phyloP scores from a whole-genome alignment of 257 asterid species.

The Nicotiana attenuata region DNA sequence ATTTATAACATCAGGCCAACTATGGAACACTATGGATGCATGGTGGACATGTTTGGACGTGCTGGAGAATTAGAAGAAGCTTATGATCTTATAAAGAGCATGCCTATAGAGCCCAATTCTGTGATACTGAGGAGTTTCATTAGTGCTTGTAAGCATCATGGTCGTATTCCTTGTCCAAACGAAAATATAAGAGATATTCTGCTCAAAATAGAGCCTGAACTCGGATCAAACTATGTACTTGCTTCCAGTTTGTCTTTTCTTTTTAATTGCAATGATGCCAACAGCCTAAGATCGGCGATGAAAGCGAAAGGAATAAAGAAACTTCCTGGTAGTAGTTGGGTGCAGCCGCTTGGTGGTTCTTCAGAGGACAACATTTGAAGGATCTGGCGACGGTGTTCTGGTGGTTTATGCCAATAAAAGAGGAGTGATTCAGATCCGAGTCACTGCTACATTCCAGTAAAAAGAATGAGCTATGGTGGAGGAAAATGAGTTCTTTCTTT shows the following conservation, averaged over 20 bases:
- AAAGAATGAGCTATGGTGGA: background rate
- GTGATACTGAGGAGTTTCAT: constrained; percentile 60
- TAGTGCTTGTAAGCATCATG: constrained; percentile 58
- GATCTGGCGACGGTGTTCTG: background rate
- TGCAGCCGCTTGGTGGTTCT: constrained; percentile 21
- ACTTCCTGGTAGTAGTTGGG: constrained; percentile 61
- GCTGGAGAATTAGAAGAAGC: constrained; percentile 65
- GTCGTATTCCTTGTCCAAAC: constrained; percentile 25
- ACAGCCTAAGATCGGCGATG: constrained; percentile 41
- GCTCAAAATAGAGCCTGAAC: constrained; percentile 47
- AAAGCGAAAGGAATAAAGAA: constrained; percentile 47
- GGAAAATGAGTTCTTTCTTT: background rate
- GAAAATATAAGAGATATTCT: constrained; percentile 35
- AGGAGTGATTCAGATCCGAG: background rate
- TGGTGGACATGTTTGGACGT: constrained; percentile 71
- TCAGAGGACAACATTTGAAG: constrained; percentile 10
- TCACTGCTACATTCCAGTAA: background rate
- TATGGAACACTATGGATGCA: constrained; percentile 79
- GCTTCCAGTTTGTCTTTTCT: constrained; percentile 34
- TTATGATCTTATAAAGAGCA: constrained; percentile 42
- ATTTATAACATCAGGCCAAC: constrained; percentile 44
- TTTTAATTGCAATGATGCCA: constrained; percentile 17
- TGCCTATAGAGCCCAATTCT: constrained; percentile 61
- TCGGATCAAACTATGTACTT: constrained; percentile 70
- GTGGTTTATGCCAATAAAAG: background rate